Conservation (phyloP, 1,284 basidiomycete genomes). For the Coniferiporia weirii region DNA sequence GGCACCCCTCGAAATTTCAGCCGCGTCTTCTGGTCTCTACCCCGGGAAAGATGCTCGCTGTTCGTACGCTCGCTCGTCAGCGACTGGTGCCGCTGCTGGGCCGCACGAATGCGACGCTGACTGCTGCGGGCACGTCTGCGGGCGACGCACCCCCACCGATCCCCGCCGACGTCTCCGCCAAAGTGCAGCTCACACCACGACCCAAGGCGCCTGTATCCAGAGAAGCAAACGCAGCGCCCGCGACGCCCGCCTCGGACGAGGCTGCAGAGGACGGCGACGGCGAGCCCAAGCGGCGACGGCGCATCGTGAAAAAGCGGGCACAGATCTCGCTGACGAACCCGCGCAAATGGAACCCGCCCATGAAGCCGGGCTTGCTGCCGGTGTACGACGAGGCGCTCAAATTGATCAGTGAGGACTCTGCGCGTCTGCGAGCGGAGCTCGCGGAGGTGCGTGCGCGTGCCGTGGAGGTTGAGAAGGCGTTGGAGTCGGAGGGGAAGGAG, state of each 20-base stretch:
- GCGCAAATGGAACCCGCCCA: constrained; percentile 60
- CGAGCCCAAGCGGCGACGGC: not conserved
- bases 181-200: not conserved
- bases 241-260: too few relatives aligned
- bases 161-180: not conserved
- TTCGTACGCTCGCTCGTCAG: not conserved
- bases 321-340: constrained; percentile 45
- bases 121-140: not conserved
- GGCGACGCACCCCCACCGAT: not conserved
- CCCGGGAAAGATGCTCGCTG: constrained; percentile 1
- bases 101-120: constrained; percentile 3
- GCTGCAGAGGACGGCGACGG: not conserved
- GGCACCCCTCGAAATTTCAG: not conserved
- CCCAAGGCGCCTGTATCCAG: not conserved
- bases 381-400: constrained; percentile 81
- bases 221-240: not conserved
- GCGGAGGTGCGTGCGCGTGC: constrained; percentile 23
- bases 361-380: constrained; percentile 63
- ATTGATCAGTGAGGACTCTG: constrained; percentile 51
- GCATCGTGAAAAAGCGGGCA: constrained; percentile 32
- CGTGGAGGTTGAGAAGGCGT: constrained; percentile 10
- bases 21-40: not conserved
- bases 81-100: not conserved
- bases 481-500: constrained; percentile 34
- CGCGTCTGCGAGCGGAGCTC: constrained; percentile 42